Conservation (phyloP, 2,329 filamentous ascomycete genomes). For the Colletotrichum destructivum region DNA sequence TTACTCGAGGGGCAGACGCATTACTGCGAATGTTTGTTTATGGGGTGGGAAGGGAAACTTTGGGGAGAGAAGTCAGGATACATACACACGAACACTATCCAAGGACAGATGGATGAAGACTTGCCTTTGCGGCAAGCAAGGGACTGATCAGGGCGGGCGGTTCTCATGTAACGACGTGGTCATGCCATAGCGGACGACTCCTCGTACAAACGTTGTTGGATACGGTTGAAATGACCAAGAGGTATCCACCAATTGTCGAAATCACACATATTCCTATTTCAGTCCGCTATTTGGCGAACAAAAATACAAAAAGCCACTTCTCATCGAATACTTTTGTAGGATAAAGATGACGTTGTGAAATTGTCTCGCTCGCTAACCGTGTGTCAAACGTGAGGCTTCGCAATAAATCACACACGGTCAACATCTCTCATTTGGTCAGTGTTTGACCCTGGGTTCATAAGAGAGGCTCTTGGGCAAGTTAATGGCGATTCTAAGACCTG, state of each 20-base stretch:
- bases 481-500: not conserved
- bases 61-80: not conserved
- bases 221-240: not conserved
- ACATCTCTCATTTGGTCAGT: not conserved
- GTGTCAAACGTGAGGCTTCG: too few species aligned
- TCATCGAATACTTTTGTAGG: not conserved
- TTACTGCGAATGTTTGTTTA: constrained; percentile 32
- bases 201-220: not conserved
- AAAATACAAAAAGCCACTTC: not conserved
- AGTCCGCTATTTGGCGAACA: not conserved
- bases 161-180: not conserved
- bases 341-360: too few species aligned
- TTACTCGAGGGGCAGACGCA: constrained; percentile 35
- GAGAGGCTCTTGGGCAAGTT: not conserved
- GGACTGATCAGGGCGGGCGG: not conserved
- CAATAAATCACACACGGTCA: not conserved
- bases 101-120: not conserved
- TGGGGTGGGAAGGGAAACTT: not conserved
- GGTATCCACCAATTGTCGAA: not conserved
- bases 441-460: not conserved
- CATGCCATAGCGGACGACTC: not conserved
- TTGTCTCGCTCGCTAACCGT: not conserved
- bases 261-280: not conserved
- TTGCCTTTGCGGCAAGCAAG: not conserved
- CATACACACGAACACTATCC: constrained; percentile 17